Conservation (phyloP, 116 monocot species). For the Iris pallida region DNA sequence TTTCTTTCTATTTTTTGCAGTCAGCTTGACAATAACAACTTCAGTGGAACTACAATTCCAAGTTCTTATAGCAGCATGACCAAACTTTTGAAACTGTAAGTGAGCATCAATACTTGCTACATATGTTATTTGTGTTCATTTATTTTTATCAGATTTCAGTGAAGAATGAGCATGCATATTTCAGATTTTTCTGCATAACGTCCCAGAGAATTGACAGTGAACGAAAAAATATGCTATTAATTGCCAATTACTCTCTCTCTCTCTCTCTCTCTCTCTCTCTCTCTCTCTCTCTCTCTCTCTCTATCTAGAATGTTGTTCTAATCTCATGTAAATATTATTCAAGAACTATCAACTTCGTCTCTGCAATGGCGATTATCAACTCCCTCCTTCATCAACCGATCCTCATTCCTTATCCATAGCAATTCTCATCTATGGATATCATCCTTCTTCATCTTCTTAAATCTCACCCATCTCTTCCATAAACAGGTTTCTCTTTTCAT, state of each 20-base stretch:
- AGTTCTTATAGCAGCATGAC: conserved; percentile 58
- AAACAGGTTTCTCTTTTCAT: too few relatives aligned
- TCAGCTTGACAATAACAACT: conserved; percentile 97
- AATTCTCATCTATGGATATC: too few relatives aligned
- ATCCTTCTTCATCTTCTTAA: too few relatives aligned
- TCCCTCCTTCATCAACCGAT: too few relatives aligned
- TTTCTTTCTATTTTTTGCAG: conserved; percentile 39
- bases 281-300: too few relatives aligned
- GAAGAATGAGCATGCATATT: background rate
- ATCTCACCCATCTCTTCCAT: too few relatives aligned
- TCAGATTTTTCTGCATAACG: background rate
- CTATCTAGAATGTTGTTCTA: too few relatives aligned
- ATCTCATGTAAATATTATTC: too few relatives aligned
- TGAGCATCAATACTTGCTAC: background rate
- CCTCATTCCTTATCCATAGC: too few relatives aligned
- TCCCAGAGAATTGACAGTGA: background rate
- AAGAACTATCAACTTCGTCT: too few relatives aligned
- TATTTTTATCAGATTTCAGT: background rate
- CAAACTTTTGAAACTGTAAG: conserved; percentile 81
- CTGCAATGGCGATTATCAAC: too few relatives aligned
- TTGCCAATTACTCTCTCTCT: background rate
- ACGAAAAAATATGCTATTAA: background rate
- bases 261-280: background rate
- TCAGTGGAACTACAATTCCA: conserved; percentile 78
- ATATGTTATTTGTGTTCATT: background rate